These are phyloP conservation scores for Lentinula sp. DNA, from an alignment of 768 basidiomycete species.

Conservation along the genomic window DNA sequence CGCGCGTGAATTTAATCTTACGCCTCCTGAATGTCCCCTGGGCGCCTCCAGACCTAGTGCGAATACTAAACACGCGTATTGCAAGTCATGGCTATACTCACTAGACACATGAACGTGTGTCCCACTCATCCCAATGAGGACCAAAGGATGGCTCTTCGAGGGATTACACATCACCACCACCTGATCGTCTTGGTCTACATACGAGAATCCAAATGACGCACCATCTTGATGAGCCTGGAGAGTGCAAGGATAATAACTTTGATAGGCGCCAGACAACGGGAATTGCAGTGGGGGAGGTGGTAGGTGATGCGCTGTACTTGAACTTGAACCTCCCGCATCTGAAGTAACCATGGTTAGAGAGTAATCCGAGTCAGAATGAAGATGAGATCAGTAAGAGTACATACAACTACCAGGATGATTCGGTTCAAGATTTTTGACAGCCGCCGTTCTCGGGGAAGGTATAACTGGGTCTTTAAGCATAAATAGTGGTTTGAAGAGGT, in stretches of 20 bases:
- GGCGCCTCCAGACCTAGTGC: neutral
- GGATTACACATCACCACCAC: neutral
- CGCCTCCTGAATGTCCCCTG: neutral
- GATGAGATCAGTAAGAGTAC: neutral
- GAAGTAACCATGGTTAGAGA: neutral
- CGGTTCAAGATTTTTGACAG: neutral
- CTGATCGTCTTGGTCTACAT: too few relatives aligned
- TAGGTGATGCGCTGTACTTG: slow-evolving; percentile 5
- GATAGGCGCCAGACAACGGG: too few relatives aligned
- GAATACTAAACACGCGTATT: neutral
- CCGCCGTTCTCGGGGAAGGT: too few relatives aligned
- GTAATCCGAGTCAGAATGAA: neutral
- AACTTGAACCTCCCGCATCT: slow-evolving; percentile 24
- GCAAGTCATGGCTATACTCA: neutral
- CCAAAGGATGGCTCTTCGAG: neutral
- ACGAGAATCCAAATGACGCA: too few relatives aligned
- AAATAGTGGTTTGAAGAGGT: too few relatives aligned
- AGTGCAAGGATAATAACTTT: too few relatives aligned
- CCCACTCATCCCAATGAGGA: neutral
- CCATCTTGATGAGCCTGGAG: too few relatives aligned
- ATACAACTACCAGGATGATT: slow-evolving; percentile 17
- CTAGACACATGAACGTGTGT: slow-evolving; percentile 2
- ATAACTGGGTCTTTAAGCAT: too few relatives aligned
- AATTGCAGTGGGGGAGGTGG: too few relatives aligned
- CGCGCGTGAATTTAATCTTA: neutral